phyloP scores from a whole-genome alignment of 345 rosid genomes.

The Brassica juncea region DNA sequence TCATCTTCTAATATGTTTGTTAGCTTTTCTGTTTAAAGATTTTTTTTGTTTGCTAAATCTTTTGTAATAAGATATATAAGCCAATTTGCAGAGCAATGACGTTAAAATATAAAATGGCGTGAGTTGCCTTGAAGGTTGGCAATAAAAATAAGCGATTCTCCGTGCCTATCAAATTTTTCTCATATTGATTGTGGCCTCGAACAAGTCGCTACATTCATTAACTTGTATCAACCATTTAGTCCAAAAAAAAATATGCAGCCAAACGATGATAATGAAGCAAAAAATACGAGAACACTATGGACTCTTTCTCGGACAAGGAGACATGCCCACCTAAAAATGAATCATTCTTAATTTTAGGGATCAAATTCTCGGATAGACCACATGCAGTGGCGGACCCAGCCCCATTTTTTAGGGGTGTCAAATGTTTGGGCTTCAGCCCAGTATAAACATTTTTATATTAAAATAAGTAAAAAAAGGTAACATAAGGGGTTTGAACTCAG shows the following conservation, averaged over 20 bases:
- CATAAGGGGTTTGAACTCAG: too few species aligned
- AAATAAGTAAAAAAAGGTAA: too few species aligned
- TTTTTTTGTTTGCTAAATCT: not conserved
- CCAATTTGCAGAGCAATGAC: conserved; percentile 46
- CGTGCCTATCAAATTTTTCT: conserved; percentile 36
- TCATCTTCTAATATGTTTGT: not conserved
- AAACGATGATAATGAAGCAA: not conserved
- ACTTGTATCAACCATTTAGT: too few species aligned
- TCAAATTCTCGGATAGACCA: too few species aligned
- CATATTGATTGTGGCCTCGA: conserved; percentile 43
- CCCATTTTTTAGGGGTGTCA: too few species aligned
- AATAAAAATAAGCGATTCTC: conserved; percentile 38
- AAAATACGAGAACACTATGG: not conserved
- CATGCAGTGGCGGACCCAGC: too few species aligned
- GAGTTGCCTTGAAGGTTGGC: conserved; percentile 48
- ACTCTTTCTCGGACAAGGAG: conserved; percentile 2
- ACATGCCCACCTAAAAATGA: not conserved
- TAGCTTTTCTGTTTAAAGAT: not conserved
- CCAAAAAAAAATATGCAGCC: not conserved
- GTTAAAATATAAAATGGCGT: conserved; percentile 35
- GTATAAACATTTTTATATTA: too few species aligned
- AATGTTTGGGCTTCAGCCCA: too few species aligned
- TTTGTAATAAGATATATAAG: not conserved
- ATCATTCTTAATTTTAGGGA: not conserved
- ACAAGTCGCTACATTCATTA: conserved; percentile 39